These are phyloP conservation scores for Erysimum cheiri DNA, from an alignment of 441 rosid genomes.

Conservation along the genomic window DNA sequence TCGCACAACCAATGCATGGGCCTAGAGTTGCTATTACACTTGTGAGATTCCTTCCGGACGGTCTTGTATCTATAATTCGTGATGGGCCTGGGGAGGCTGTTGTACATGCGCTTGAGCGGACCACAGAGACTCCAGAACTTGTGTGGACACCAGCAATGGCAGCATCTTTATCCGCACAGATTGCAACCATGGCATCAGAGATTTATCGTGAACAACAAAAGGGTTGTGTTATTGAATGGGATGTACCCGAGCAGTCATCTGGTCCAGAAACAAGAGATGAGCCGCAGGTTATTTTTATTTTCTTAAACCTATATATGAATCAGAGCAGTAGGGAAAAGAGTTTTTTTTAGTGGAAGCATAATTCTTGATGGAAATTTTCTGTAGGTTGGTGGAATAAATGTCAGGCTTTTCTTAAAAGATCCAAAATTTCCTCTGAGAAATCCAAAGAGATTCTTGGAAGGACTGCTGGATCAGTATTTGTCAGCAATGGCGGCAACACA, in stretches of 20 bases:
- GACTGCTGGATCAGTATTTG: conserved; percentile 94
- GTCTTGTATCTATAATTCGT: conserved; percentile 90
- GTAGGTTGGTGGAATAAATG: conserved; percentile 98
- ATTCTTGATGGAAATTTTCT: conserved; percentile 32
- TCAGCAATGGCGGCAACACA: conserved; percentile 97
- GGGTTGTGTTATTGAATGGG: conserved; percentile 97
- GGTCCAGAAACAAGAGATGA: conserved; percentile 93
- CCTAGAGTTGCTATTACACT: conserved; percentile 99
- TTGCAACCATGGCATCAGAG: conserved; percentile 95
- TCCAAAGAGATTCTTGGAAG: conserved; percentile 98
- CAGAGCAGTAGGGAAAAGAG: conserved; percentile 19
- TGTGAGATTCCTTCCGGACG: conserved; percentile 98
- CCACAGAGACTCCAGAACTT: conserved; percentile 99
- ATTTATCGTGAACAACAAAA: conserved; percentile 93
- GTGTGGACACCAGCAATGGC: conserved; percentile 99
- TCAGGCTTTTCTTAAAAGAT: conserved; percentile 94
- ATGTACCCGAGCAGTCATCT: conserved; percentile 97
- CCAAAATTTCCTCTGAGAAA: conserved; percentile 98
- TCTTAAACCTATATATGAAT: background rate
- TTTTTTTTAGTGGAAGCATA: conserved; percentile 23
- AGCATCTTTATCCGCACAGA: conserved; percentile 95
- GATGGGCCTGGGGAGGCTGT: conserved; percentile 99
- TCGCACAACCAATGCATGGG: conserved; percentile 99
- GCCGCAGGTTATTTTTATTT: conserved; percentile 73
- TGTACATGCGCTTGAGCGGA: conserved; percentile 90